A percentile compares a stretch with the other conserved stretches of the same genome.
Evolutionary conservation across 768 basidiomycete species (phyloP).

Genomic region (Jaapia argillacea): DNA sequence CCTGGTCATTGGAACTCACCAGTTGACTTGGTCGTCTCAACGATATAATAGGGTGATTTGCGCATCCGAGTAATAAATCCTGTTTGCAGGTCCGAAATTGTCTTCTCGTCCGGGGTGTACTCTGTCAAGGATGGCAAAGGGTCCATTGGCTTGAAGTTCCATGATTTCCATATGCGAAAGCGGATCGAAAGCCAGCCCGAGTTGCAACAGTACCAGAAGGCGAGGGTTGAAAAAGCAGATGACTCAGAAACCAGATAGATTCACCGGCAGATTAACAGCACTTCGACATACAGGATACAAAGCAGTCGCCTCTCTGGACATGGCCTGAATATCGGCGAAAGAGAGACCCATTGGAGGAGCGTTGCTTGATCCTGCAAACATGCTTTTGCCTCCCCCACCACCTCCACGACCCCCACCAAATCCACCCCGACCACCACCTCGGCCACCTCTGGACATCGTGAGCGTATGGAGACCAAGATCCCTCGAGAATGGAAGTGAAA

Average conservation of each 20-base stretch:
- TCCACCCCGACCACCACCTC: conserved; percentile 38
- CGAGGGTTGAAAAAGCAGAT: no score
- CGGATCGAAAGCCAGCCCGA: background rate
- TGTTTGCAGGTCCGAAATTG: conserved; percentile 54
- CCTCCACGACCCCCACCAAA: conserved; percentile 38
- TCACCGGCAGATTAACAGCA: background rate
- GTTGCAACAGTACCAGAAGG: no score
- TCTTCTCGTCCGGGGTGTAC: conserved; percentile 53
- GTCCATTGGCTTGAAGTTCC: conserved; percentile 42
- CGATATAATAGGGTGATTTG: conserved; percentile 65
- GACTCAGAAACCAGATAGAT: no score
- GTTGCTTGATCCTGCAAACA: conserved; percentile 23
- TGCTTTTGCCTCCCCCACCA: conserved; percentile 10
- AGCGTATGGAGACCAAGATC: no score
- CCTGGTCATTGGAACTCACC: conserved; percentile 24
- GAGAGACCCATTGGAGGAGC: conserved; percentile 72
- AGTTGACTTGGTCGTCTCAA: conserved; percentile 57
- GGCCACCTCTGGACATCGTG: conserved; percentile 41
- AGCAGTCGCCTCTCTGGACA: conserved; percentile 67
- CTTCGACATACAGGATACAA: conserved; percentile 64
- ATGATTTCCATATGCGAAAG: conserved; percentile 1
- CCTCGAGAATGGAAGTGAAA: no score
- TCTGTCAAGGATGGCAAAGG: conserved; percentile 61
- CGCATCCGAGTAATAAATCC: conserved; percentile 57
- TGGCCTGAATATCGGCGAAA: conserved; percentile 67